These are phyloP conservation scores for Rhododendron kiyosumense DNA, from an alignment of 148 eudicot genomes.

Conservation along the genomic window DNA sequence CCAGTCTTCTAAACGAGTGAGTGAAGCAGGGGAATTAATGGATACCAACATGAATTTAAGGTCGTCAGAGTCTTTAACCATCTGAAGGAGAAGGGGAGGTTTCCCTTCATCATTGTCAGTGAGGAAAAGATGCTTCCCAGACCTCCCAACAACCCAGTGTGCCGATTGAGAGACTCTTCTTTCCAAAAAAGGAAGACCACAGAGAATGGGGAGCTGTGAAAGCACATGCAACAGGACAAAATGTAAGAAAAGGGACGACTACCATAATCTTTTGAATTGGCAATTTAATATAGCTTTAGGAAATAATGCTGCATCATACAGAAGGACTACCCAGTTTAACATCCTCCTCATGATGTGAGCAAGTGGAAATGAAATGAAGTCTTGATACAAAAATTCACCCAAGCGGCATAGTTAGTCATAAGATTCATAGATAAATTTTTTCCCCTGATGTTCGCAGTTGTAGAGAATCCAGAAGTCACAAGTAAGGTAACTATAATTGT, in stretches of 20 bases:
- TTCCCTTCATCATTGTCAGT: constrained; percentile 66
- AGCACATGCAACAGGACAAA: constrained; percentile 5
- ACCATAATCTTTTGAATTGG: background rate
- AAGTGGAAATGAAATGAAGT: background rate
- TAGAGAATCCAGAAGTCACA: background rate
- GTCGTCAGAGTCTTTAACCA: constrained; percentile 74
- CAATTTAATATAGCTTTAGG: background rate
- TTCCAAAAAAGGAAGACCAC: constrained; percentile 80
- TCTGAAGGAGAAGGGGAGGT: constrained; percentile 76
- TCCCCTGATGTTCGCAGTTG: background rate
- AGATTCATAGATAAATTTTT: background rate
- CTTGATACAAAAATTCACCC: background rate
- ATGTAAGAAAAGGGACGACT: background rate
- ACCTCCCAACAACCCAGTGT: constrained; percentile 83
- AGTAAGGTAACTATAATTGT: background rate
- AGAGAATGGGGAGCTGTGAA: constrained; percentile 75
- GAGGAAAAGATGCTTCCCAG: constrained; percentile 91
- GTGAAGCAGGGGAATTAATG: background rate
- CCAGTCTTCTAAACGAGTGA: background rate
- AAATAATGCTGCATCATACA: background rate
- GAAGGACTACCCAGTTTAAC: background rate
- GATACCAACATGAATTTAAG: constrained; percentile 72
- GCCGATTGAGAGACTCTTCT: constrained; percentile 78
- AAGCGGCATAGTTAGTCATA: background rate
- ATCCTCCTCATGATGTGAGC: background rate